These are phyloP conservation scores for Vanrija humicola DNA, from an alignment of 1,284 basidiomycete species.

Conservation along the genomic window DNA sequence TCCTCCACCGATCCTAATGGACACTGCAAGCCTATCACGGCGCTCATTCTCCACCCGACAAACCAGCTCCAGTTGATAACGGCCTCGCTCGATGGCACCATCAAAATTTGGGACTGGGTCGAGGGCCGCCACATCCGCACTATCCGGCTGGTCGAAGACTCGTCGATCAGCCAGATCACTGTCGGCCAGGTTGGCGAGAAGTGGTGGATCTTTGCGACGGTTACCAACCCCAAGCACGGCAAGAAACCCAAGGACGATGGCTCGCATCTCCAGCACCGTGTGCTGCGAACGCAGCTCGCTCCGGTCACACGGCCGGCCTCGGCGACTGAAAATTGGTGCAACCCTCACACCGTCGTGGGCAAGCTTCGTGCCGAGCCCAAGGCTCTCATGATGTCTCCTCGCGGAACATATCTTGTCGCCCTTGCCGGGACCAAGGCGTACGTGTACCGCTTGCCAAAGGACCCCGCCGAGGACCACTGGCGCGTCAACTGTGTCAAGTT, in stretches of 20 bases:
- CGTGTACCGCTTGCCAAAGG: constrained; percentile 59
- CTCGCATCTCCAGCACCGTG: constrained; percentile 19
- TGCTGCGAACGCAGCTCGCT: constrained; percentile 20
- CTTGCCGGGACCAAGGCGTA: constrained; percentile 77
- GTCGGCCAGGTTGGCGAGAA: constrained; percentile 32
- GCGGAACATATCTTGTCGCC: constrained; percentile 69
- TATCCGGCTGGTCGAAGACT: constrained; percentile 63
- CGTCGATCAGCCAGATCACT: constrained; percentile 53
- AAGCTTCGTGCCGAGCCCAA: constrained; percentile 31
- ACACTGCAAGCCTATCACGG: constrained; percentile 63
- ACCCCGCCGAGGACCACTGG: constrained; percentile 20
- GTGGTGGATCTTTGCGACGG: constrained; percentile 38
- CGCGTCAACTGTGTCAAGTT: constrained; percentile 68
- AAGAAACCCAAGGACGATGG: constrained; percentile 15
- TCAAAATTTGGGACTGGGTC: constrained; percentile 91
- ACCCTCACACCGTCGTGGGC: constrained; percentile 15
- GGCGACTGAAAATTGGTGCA: too few relatives aligned
- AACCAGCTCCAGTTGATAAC: constrained; percentile 89
- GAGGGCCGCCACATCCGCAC: constrained; percentile 76
- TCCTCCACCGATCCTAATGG: constrained; percentile 50
- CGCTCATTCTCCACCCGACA: constrained; percentile 72
- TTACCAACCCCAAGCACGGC: constrained; percentile 18
- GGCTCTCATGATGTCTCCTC: constrained; percentile 64
- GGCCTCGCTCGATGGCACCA: constrained; percentile 72
- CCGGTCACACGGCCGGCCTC: too few relatives aligned